These are phyloP conservation scores for Vitis hybrid DNA, from an alignment of 177 flowering plant species.

Conservation along the genomic window DNA sequence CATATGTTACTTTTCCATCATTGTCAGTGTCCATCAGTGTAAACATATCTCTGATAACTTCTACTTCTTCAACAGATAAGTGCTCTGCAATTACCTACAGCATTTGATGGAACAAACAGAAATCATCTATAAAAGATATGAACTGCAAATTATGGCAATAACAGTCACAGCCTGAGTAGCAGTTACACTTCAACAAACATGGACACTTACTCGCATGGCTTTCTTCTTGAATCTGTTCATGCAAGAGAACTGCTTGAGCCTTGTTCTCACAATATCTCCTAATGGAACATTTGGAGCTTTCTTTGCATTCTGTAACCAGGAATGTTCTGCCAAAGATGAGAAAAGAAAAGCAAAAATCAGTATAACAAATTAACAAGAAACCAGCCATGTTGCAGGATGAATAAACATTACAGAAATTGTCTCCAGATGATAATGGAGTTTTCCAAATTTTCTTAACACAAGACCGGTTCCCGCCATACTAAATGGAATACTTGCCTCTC, in stretches of 20 bases:
- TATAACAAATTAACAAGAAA: neutral
- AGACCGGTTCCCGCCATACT: no score
- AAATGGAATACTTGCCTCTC: no score
- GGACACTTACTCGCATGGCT: constrained; percentile 73
- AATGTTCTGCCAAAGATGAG: constrained; percentile 53
- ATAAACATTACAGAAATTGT: neutral
- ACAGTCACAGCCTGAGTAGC: neutral
- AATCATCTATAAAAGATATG: neutral
- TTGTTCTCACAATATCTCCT: constrained; percentile 89
- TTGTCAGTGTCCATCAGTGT: constrained; percentile 83
- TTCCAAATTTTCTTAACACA: no score
- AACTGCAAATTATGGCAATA: neutral
- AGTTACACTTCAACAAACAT: constrained; percentile 6
- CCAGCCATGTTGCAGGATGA: neutral
- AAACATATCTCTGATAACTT: constrained; percentile 90
- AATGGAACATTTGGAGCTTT: constrained; percentile 92
- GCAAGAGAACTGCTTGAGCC: constrained; percentile 86
- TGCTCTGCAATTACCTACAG: constrained; percentile 89
- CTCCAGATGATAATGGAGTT: no score
- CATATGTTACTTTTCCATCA: constrained; percentile 81
- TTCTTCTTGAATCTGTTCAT: constrained; percentile 93
- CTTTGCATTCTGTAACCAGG: constrained; percentile 93
- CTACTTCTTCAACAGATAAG: constrained; percentile 82
- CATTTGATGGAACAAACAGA: constrained; percentile 16
- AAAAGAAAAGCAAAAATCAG: constrained; percentile 3